Base-by-base conservation (phyloP, 148 eudicot species). In the Camellia granthamiana region DNA sequence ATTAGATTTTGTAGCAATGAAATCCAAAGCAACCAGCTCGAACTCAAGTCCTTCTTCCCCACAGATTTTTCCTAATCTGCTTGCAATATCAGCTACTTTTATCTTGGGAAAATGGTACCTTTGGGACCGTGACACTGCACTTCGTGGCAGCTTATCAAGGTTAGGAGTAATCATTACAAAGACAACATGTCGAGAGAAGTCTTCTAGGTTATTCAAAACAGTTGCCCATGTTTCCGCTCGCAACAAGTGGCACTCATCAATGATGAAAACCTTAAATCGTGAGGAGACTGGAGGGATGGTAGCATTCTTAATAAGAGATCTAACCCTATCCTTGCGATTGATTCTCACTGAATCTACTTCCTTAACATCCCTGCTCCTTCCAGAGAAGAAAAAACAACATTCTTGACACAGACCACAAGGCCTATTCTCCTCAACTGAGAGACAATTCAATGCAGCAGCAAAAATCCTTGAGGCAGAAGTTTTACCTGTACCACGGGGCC, bases 381-480 rank as follows among this genome's bases (percentile, higher is more conserved):
- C 99, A 51, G 95, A 88, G 77, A 90, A 96, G 81, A 90, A 92
- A 59, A 90, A 41, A 69, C 84, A 76, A 62, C 99, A 96, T 78
- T 94, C 98, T 79, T 90, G 88, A 89, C 99, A 96, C 61, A 85
- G 42, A 49, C 98, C 94, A 83, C 99, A 96, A 0, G 99, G 99
- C 74, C 81, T 89, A 19, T 83, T 81, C 66, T 80, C 84, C 55
- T 90, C 88, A 8, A 81, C 41, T 11, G 97, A 90, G 41, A 90
- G 92, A 79, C 99, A 96, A 78, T 96, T 96, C 78, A 96, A 82
- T 49, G 99, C 97, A 69, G 98, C 99, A 72, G 98, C 98, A 81
- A 96, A 96, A 41, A 96, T 87, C 78, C 92, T 88, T 2, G 99
- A 87, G 30, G 98, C 97, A 75, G 92, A 92, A 75, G 95, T 92